Conservation (phyloP, 495 filamentous ascomycete species). For the Penicilliopsis zonata region DNA sequence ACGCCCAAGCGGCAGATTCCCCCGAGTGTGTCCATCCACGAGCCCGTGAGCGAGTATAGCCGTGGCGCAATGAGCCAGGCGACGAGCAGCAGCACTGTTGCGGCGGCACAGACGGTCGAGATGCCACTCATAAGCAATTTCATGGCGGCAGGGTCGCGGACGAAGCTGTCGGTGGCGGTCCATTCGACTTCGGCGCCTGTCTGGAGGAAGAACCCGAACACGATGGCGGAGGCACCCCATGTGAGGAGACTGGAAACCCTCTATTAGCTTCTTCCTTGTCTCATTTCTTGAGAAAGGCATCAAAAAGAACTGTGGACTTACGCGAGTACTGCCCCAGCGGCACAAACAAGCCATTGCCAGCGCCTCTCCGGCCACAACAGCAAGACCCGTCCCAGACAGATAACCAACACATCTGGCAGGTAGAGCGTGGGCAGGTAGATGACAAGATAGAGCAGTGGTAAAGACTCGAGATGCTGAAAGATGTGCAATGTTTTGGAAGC, state of each 20-base stretch:
- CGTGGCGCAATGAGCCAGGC: slow-evolving; percentile 18
- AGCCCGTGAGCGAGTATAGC: slow-evolving; percentile 18
- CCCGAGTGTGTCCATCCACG: slow-evolving; percentile 13
- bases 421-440: slow-evolving; percentile 25
- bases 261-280: no score
- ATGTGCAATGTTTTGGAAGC: slow-evolving; percentile 25
- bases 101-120: slow-evolving; percentile 20
- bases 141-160: slow-evolving; percentile 29
- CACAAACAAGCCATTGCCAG: slow-evolving; percentile 17
- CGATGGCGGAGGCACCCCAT: slow-evolving; percentile 20
- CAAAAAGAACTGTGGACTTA: slow-evolving; percentile 10
- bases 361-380: slow-evolving; percentile 14
- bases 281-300: no score
- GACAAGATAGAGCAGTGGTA: slow-evolving; percentile 25
- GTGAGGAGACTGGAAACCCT: slow-evolving; percentile 15
- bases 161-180: slow-evolving; percentile 23
- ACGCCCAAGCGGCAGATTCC: slow-evolving; percentile 7
- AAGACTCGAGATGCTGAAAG: slow-evolving; percentile 19
- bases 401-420: slow-evolving; percentile 22
- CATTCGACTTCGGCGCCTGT: slow-evolving; percentile 31
- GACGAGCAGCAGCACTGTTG: slow-evolving; percentile 17
- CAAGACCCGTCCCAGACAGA: slow-evolving; percentile 14
- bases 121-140: slow-evolving; percentile 31
- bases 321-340: slow-evolving; percentile 21
- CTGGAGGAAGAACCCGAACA: slow-evolving; percentile 32